Conservation (phyloP, 2,329 filamentous ascomycete genomes). For the Cephalotrichum gorgonifer region DNA sequence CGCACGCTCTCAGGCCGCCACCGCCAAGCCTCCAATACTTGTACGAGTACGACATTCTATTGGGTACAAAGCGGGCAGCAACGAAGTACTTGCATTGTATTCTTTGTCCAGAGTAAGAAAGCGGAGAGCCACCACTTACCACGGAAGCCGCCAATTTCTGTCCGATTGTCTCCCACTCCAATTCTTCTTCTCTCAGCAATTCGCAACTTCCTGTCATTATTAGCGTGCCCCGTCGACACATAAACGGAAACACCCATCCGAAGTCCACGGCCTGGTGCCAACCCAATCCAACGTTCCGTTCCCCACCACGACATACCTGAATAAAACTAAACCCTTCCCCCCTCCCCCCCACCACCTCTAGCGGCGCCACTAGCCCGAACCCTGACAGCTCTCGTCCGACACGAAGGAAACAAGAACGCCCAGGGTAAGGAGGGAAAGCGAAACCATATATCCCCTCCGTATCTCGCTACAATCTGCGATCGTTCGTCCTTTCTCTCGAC, state of each 20-base stretch:
- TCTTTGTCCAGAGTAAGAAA: neutral
- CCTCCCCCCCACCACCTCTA: neutral
- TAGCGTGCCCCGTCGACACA: neutral
- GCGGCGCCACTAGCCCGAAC: neutral
- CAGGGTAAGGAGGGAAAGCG: neutral
- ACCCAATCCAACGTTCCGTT: neutral
- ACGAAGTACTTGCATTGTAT: neutral
- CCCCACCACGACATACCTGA: neutral
- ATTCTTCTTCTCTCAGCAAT: neutral
- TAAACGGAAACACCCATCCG: conserved; percentile 2
- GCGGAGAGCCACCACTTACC: neutral
- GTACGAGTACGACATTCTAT: neutral
- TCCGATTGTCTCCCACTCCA: neutral
- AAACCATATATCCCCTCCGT: neutral
- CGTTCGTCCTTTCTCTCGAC: neutral
- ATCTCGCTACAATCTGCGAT: neutral
- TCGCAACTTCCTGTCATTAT: neutral
- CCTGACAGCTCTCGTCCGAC: neutral
- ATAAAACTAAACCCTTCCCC: conserved; percentile 3
- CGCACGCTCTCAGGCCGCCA: neutral
- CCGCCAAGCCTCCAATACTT: neutral
- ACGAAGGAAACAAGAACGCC: neutral
- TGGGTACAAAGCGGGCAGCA: neutral
- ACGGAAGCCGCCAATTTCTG: neutral
- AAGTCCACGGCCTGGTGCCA: conserved; percentile 1